These are phyloP conservation scores for Colletotrichum cordylinicola DNA, from an alignment of 2,329 filamentous ascomycete species.

Conservation along the genomic window DNA sequence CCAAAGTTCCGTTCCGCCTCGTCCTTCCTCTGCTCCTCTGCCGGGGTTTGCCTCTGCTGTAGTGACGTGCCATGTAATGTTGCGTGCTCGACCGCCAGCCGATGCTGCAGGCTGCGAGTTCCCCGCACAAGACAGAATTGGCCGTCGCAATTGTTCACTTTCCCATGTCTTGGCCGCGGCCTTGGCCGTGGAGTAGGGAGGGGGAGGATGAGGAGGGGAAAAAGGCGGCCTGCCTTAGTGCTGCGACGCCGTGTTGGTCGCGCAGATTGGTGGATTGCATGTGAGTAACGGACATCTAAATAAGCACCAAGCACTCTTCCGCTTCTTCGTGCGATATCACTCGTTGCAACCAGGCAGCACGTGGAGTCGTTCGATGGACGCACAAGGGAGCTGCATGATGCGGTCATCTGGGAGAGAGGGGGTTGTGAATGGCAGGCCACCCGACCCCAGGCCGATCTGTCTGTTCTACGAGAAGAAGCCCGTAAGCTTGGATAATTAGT, in stretches of 20 bases:
- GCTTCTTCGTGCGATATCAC: background rate
- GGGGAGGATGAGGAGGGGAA: background rate
- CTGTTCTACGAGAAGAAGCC: background rate
- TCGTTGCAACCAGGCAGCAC: background rate
- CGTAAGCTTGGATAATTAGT: background rate
- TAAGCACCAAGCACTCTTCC: background rate
- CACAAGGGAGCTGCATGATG: slow-evolving; percentile 16
- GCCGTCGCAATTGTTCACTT: slow-evolving; percentile 1
- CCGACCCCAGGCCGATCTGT: slow-evolving; percentile 1
- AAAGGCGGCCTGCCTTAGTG: background rate
- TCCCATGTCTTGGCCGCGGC: slow-evolving; percentile 11
- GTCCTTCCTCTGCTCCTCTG: background rate
- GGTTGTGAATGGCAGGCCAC: background rate
- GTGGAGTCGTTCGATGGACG: slow-evolving; percentile 9
- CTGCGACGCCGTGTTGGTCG: background rate
- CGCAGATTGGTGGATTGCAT: background rate
- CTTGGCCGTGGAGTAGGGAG: background rate
- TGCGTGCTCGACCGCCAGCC: background rate
- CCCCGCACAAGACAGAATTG: background rate
- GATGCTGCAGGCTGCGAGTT: background rate
- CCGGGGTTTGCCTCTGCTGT: background rate
- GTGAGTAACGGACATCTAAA: slow-evolving; percentile 13
- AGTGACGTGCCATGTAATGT: slow-evolving; percentile 14
- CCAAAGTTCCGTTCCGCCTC: background rate
- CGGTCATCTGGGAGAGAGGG: slow-evolving; percentile 14